These are phyloP conservation scores for Kokia cookei DNA, from an alignment of 441 rosid genomes.

Conservation along the genomic window DNA sequence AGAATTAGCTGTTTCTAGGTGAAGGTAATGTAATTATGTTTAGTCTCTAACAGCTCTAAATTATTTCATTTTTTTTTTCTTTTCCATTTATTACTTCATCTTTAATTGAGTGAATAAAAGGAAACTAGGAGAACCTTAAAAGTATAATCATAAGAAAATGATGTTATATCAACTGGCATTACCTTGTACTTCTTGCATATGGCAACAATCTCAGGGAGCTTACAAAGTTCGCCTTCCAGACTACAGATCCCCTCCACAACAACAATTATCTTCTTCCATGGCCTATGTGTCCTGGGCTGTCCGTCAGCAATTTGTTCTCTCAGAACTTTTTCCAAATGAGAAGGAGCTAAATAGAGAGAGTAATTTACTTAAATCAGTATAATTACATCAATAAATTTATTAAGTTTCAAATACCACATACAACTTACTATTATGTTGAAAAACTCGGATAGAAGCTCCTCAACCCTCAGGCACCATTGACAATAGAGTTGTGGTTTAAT, in stretches of 20 bases:
- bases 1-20: neutral
- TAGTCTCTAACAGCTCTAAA: neutral
- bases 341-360: constrained; percentile 41
- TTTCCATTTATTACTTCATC: neutral
- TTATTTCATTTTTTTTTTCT: neutral
- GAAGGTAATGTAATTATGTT: neutral
- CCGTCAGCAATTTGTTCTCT: constrained; percentile 90
- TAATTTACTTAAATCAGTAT: neutral
- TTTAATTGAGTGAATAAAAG: neutral
- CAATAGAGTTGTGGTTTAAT: constrained; percentile 78
- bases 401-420: neutral
- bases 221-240: constrained; percentile 86
- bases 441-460: constrained; percentile 77
- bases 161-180: neutral
- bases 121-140: neutral
- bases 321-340: constrained; percentile 82
- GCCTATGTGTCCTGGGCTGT: constrained; percentile 86
- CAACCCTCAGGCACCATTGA: constrained; percentile 94
- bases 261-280: constrained; percentile 89
- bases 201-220: constrained; percentile 75
- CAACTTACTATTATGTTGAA: constrained; percentile 72
- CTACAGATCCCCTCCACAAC: constrained; percentile 87
- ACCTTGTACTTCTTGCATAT: constrained; percentile 89
- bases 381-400: neutral
- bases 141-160: neutral